phyloP scores from a whole-genome alignment of 2,329 filamentous ascomycete genomes.

The Keithomyces neogunnii region DNA sequence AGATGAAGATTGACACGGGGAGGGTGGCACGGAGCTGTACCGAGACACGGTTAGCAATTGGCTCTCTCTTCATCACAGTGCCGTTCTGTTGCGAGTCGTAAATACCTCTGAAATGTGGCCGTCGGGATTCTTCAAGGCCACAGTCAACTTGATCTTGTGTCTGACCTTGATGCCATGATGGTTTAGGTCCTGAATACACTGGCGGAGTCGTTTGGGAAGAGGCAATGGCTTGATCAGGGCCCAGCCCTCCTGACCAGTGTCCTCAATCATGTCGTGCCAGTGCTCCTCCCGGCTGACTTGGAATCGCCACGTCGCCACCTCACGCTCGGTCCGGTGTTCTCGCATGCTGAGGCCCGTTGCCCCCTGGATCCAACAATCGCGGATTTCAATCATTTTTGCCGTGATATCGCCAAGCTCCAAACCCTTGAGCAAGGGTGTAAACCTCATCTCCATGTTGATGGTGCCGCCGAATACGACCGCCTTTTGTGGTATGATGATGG shows the following conservation, averaged over 20 bases:
- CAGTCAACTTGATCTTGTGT: constrained; percentile 86
- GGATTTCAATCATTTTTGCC: constrained; percentile 70
- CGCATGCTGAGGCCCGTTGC: constrained; percentile 37
- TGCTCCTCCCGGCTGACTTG: constrained; percentile 49
- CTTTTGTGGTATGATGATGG: constrained; percentile 86
- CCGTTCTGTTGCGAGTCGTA: constrained; percentile 1
- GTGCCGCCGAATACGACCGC: constrained; percentile 89
- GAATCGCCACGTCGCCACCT: constrained; percentile 53
- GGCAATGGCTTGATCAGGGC: constrained; percentile 52
- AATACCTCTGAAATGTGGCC: constrained; percentile 83
- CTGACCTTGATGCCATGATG: constrained; percentile 82
- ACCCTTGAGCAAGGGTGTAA: constrained; percentile 83
- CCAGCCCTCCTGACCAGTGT: constrained; percentile 60
- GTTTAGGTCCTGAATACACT: constrained; percentile 85
- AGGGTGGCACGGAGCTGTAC: constrained; percentile 73
- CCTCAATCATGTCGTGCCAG: constrained; percentile 61
- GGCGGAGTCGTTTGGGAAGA: constrained; percentile 71
- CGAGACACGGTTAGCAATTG: neutral
- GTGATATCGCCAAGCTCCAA: constrained; percentile 76
- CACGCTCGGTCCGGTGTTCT: constrained; percentile 55
- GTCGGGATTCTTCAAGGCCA: constrained; percentile 89
- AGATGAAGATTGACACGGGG: constrained; percentile 90
- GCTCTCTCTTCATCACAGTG: neutral
- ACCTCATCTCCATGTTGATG: constrained; percentile 74
- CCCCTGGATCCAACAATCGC: constrained; percentile 53